Evolutionary conservation across 176 grass and related monocot genomes (phyloP), one percentile per base, ranked within the genome.

Genomic region (Alopecurus myosuroides): DNA sequence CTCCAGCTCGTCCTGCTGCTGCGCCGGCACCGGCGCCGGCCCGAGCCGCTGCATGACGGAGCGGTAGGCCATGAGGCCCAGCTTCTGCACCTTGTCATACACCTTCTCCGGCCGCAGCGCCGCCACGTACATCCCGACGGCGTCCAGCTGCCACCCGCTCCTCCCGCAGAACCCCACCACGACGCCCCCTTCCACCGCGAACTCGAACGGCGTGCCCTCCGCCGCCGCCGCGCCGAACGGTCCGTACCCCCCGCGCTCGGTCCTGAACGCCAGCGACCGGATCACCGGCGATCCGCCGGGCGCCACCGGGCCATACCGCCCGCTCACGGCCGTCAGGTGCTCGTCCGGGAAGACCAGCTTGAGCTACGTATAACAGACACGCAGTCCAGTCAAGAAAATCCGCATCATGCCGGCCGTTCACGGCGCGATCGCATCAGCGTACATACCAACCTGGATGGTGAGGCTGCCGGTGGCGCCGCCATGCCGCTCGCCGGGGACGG

Each of bases 111-210:
- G 52, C 2, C 83, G 78, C 41, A 82, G 42, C 41, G 63, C 25
- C 52, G 88, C 63, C 9, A 86, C 62, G 79, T 82, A 86, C 70
- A 90, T 18, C 19, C 84, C 88, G 78, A 90, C 45, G 55, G 88
- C 79, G 35, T 90, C 84, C 22, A 90, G 83, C 74, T 86, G 84
- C 84, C 74, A 39, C 0, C 88, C 88, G 35, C 84, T 90, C 74
- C 74, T 72, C 74, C 88, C 79, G 15, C 28, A 86, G 55, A 90
- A 74, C 44, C 88, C 84, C 35, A 82, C 65, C 65, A 86, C 65
- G 25, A 55, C 79, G 11, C 88, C 84, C 0, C 79, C 79, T 15
- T 86, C 88, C 65, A 90, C 79, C 44, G 79, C 45, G 74, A 90
- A 90, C 65, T 67, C 10, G 88, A 90, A 86, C 17, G 88, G 65